A percentile compares a stretch with the other conserved stretches of the same genome.
Evolutionary conservation across 148 eudicot species (phyloP).

Genomic region (Rheum nobile): DNA sequence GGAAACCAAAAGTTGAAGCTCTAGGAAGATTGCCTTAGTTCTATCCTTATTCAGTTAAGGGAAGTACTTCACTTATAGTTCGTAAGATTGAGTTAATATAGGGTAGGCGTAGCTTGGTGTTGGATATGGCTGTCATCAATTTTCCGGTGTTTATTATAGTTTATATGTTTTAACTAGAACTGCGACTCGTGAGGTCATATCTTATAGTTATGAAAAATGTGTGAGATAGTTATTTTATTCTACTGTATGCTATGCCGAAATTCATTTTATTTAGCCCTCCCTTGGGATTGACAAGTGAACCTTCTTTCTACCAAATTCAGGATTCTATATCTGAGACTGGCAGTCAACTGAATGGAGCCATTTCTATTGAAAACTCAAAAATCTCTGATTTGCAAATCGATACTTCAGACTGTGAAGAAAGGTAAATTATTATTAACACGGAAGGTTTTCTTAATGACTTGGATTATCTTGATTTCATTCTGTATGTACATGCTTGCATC

Average conservation of each 20-base stretch:
- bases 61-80: not conserved
- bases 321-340: slow-evolving; percentile 6
- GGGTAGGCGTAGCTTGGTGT: not conserved
- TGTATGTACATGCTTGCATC: not conserved
- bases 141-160: not conserved
- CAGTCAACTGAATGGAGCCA: not conserved
- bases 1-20: not conserved
- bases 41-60: not conserved
- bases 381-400: not conserved
- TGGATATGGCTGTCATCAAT: not conserved
- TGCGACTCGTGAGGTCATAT: not conserved
- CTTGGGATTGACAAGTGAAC: not conserved
- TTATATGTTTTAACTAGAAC: not conserved
- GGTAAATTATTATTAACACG: not conserved
- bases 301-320: not conserved
- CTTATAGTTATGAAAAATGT: not conserved
- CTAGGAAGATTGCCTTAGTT: not conserved
- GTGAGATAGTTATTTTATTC: not conserved
- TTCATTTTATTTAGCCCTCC: not conserved
- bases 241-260: not conserved
- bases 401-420: not conserved
- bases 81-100: no score
- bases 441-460: not conserved
- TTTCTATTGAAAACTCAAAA: not conserved
- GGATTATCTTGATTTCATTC: not conserved